Evolutionary conservation across 176 grass and related monocot species (phyloP), one percentile per base, ranked within the genome.

Genomic region (Cenchrus purpureus): DNA sequence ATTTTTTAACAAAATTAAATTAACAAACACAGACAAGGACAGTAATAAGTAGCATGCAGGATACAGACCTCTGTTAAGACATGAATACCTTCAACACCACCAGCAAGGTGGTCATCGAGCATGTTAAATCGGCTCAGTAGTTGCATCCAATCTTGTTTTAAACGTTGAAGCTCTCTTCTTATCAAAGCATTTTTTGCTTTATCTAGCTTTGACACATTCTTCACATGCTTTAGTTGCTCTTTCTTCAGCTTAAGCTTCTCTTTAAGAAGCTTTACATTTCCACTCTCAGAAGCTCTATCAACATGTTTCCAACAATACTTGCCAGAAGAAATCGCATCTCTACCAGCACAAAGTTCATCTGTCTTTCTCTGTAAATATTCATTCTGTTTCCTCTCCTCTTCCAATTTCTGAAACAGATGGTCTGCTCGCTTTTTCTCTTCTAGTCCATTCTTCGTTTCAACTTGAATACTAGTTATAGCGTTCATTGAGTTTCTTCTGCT

Each of bases 201-300:
- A 81, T 95, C 93, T 52, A 98, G 83, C 44, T 94, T 95, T 0
- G 55, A 71, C 68, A 94, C 87, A 61, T 84, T 91, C 87, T 91
- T 95, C 3, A 74, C 81, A 86, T 94, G 86, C 76, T 94, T 98
- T 77, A 91, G 15, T 82, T 92, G 89, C 45, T 85, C 82, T 90
- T 96, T 99, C 88, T 89, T 95, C n/a, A 91, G 84, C 81, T 99
- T 99, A 71, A 99, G 97, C 79, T 96, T 91, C 56, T 94, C 86
- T 91, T 91, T 99, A 44, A 99, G 81, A 86, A 92, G 76, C 76
- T 89, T 94, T 67, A 92, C 62, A 77, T 79, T 84, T 55, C 77
- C 81, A 94, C 58, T 67, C 89, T 84, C 86, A n/a, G 56, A 80
- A 71, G 48, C 60, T 80, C 34, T 56, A 65, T 60, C 86, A 79